Evolutionary conservation across 257 asterid species (phyloP).

Genomic region (Solanum ossicruentum): DNA sequence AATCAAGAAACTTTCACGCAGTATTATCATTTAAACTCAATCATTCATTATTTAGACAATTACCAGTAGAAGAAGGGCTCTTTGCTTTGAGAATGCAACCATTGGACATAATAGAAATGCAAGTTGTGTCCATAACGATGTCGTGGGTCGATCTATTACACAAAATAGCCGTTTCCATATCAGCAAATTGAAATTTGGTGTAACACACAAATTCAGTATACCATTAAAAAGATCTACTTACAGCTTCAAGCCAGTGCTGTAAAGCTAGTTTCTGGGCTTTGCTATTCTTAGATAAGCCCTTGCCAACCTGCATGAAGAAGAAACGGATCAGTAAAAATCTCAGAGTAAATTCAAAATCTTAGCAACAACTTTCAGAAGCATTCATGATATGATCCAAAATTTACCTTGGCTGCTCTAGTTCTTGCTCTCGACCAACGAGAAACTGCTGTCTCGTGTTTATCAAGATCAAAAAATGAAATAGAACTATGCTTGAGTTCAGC

Average conservation of each 20-base stretch:
- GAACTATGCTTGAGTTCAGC: slow-evolving; percentile 91
- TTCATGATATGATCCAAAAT: neutral
- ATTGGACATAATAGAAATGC: slow-evolving; percentile 69
- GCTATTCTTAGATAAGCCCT: slow-evolving; percentile 72
- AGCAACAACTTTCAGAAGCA: neutral
- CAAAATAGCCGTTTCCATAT: neutral
- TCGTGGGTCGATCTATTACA: slow-evolving; percentile 79
- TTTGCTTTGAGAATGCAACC: slow-evolving; percentile 83
- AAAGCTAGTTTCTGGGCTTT: slow-evolving; percentile 90
- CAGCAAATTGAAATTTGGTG: neutral
- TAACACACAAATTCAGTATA: neutral
- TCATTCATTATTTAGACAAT: neutral
- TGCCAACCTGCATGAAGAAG: slow-evolving; percentile 51
- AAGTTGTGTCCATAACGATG: slow-evolving; percentile 96
- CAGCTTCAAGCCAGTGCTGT: slow-evolving; percentile 99
- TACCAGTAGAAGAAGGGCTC: slow-evolving; percentile 97
- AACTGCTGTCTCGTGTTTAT: slow-evolving; percentile 78
- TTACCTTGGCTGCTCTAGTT: slow-evolving; percentile 93
- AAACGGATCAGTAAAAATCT: neutral
- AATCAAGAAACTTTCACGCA: neutral
- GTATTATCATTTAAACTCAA: neutral
- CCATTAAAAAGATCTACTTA: slow-evolving; percentile 20
- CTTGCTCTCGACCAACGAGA: slow-evolving; percentile 94
- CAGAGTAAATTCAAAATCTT: neutral
- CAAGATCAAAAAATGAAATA: slow-evolving; percentile 74